These are phyloP conservation scores for Lactarius quietus DNA, from an alignment of 768 basidiomycete genomes.

Conservation along the genomic window DNA sequence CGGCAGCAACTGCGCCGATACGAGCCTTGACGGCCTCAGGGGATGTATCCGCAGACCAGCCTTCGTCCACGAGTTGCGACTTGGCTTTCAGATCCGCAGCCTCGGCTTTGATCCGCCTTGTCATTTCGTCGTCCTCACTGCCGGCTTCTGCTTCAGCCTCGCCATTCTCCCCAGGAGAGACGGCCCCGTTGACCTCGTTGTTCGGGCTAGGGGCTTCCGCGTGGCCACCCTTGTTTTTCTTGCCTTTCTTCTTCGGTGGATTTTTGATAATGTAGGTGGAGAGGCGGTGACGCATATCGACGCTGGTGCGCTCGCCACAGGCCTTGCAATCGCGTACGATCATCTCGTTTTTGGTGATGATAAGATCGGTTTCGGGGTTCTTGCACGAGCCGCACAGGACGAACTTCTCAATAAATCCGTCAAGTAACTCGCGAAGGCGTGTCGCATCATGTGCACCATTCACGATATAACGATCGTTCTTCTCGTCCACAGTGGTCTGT, in stretches of 20 bases:
- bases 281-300: conserved; percentile 97
- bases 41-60: conserved; percentile 92
- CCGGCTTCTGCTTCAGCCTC: conserved; percentile 43
- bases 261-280: conserved; percentile 97
- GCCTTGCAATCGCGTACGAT: conserved; percentile 98
- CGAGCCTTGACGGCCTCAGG: conserved; percentile 85
- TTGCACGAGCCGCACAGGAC: conserved; percentile 97
- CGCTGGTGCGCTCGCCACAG: conserved; percentile 85
- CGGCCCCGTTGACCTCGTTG: conserved; percentile 38
- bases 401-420: conserved; percentile 97
- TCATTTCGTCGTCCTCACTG: conserved; percentile 85
- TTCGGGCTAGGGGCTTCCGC: conserved; percentile 43
- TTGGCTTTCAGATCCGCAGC: conserved; percentile 71
- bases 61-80: conserved; percentile 59
- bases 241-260: conserved; percentile 86
- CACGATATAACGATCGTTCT: conserved; percentile 97
- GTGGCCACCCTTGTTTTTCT: conserved; percentile 55
- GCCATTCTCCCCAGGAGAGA: conserved; percentile 39
- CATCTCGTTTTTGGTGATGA: conserved; percentile 85
- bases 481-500: conserved; percentile 94
- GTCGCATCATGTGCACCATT: conserved; percentile 93
- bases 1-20: conserved; percentile 62
- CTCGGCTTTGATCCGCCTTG: conserved; percentile 88
- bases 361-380: conserved; percentile 96
- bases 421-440: conserved; percentile 92